Evolutionary conservation across 768 basidiomycete genomes (phyloP).

Genomic region (Tricholoma hemisulphureum): DNA sequence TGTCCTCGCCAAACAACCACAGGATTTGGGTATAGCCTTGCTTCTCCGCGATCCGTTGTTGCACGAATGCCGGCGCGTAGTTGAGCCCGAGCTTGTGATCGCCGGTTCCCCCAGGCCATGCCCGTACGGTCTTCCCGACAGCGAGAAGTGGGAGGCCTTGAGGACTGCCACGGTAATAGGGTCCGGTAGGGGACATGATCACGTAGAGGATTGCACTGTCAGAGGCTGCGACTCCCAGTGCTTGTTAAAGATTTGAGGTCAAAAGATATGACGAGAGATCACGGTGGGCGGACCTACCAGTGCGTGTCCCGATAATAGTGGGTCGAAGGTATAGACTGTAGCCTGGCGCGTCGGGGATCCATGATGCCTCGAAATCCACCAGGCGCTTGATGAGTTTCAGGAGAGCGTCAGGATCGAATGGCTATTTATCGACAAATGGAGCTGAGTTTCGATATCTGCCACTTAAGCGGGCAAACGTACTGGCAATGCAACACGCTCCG

Average conservation of each 20-base stretch:
- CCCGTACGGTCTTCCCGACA: conserved; percentile 38
- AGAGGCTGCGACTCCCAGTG: conserved; percentile 65
- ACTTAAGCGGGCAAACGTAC: conserved; percentile 33
- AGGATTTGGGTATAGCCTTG: conserved; percentile 76
- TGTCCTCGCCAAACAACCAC: conserved; percentile 67
- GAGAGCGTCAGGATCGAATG: conserved; percentile 70
- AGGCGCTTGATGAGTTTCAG: conserved; percentile 74
- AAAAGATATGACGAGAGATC: conserved; percentile 38
- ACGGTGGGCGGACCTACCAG: conserved; percentile 35
- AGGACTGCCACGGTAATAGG: conserved; percentile 70
- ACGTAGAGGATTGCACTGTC: conserved; percentile 75
- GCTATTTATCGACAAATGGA: conserved; percentile 33
- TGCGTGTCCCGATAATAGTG: conserved; percentile 61
- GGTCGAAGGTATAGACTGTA: conserved; percentile 88
- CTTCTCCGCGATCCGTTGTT: conserved; percentile 62
- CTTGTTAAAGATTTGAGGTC: conserved; percentile 17
- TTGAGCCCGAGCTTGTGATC: conserved; percentile 75
- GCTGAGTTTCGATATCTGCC: background rate
- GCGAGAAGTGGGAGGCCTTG: conserved; percentile 49
- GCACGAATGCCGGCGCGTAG: conserved; percentile 59
- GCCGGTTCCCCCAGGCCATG: conserved; percentile 70
- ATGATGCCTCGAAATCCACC: conserved; percentile 67
- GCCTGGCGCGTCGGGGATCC: conserved; percentile 76
- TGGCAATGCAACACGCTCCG: conserved; percentile 70
- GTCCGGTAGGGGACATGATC: conserved; percentile 68